Evolutionary conservation across 176 grass and related monocot species (phyloP), one percentile per base, ranked within the genome.

Genomic region (Avena eriantha): DNA sequence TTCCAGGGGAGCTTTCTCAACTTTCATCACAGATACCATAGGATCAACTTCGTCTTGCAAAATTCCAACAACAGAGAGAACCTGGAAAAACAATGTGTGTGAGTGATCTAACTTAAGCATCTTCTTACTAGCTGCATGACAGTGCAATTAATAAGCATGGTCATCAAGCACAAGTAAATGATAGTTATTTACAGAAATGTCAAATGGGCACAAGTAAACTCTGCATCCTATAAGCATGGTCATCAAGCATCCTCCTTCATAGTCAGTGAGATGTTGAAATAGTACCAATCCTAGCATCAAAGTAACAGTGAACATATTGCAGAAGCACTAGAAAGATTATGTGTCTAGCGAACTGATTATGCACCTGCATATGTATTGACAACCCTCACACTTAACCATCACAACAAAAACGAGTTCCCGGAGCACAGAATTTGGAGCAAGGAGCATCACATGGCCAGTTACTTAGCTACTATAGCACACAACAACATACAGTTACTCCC

Each of bases 21-120:
- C 94, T 90, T 97, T 97, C 94, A 97, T 97, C 61, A 97, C 94
- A 75, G 94, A 97, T 5, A 97, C 94, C 94, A 97, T 97, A 24
- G 94, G 94, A 77, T 97, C 94, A 85, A 97, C 94, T 43, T 97
- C 94, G 63, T 97, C 94, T 93, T 97, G 94, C 23, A 97, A 84
- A 86, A 97, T 94, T 41, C 94, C 94, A 53, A 97, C 94, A 19
- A 97, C 94, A 2, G 94, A 97, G 2, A 97, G 79, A 81, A 97
- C 94, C 94, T 97, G 89, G 46, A 50, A 39, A 46, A 51, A 1
- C 11, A 19, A 80, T 68, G 18, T 55, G 18, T 55, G 47, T 46
- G 9, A 90, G 74, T 0, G 8, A 67, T 6, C 33, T 31, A 69
- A 64, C 18, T 65, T 46, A 1, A 66, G 23, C 3, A 69, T 82